These are phyloP conservation scores for Xylaria sp. DNA, from an alignment of 2,329 filamentous ascomycete species.

Conservation along the genomic window DNA sequence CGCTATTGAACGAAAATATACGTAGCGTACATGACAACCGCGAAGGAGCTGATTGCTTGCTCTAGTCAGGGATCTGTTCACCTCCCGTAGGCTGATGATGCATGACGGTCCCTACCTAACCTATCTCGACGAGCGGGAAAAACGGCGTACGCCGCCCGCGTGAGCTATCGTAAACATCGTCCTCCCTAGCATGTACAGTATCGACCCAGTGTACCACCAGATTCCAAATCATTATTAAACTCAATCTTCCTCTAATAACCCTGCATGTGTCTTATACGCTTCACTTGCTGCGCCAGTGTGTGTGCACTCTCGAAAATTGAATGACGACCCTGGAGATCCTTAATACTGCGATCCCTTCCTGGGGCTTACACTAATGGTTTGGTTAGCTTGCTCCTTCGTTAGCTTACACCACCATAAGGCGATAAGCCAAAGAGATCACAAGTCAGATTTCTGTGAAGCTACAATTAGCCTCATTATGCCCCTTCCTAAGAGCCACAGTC, in stretches of 20 bases:
- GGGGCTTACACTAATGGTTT: constrained; percentile 10
- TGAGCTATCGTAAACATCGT: constrained; percentile 6
- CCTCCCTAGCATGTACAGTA: background rate
- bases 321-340: constrained; percentile 7
- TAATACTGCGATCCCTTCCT: constrained; percentile 3
- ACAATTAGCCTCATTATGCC: background rate
- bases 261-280: background rate
- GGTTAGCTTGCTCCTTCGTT: background rate
- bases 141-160: constrained; percentile 16
- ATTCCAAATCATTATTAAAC: constrained; percentile 18
- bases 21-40: constrained; percentile 25
- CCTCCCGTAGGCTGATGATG: constrained; percentile 29
- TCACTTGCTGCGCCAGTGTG: background rate
- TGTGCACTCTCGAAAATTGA: background rate
- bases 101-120: constrained; percentile 31
- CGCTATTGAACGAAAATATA: constrained; percentile 19
- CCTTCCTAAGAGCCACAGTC: background rate
- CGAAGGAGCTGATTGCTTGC: constrained; percentile 31
- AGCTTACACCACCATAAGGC: background rate
- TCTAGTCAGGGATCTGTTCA: constrained; percentile 25
- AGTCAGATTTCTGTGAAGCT: too few species aligned
- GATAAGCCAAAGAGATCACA: background rate
- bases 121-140: constrained; percentile 7
- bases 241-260: background rate
- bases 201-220: constrained; percentile 4